Conservation (phyloP, 2,329 filamentous ascomycete genomes). For the Neodidymelliopsis sp. region DNA sequence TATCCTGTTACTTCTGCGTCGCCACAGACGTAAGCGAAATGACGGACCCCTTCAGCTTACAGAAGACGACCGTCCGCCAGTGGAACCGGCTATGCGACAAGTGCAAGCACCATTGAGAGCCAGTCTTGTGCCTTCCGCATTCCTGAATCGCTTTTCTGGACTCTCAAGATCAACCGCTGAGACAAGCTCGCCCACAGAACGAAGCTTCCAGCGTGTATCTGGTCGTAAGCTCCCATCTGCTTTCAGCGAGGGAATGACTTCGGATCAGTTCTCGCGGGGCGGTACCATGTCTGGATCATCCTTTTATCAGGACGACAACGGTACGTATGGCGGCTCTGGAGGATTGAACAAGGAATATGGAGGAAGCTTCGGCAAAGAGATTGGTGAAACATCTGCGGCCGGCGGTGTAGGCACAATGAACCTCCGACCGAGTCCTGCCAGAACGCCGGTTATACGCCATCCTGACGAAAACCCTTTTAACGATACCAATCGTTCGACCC, state of each 20-base stretch:
- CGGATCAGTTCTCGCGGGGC: slow-evolving; percentile 44
- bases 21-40: slow-evolving; percentile 54
- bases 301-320: slow-evolving; percentile 56
- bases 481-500: slow-evolving; percentile 29
- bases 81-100: slow-evolving; percentile 49
- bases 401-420: slow-evolving; percentile 37
- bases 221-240: slow-evolving; percentile 58
- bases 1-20: slow-evolving; percentile 61
- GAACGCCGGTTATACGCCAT: slow-evolving; percentile 66
- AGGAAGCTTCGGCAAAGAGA: slow-evolving; percentile 40
- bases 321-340: slow-evolving; percentile 51
- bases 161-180: slow-evolving; percentile 47
- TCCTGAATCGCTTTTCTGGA: slow-evolving; percentile 50
- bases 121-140: slow-evolving; percentile 50
- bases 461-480: slow-evolving; percentile 40
- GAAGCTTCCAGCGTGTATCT: slow-evolving; percentile 56
- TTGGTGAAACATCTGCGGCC: slow-evolving; percentile 28
- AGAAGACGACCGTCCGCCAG: slow-evolving; percentile 34
- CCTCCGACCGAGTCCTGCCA: slow-evolving; percentile 65
- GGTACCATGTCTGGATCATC: slow-evolving; percentile 49
- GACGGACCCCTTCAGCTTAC: slow-evolving; percentile 42
- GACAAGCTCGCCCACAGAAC: slow-evolving; percentile 49
- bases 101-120: slow-evolving; percentile 43
- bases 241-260: slow-evolving; percentile 58
- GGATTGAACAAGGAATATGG: slow-evolving; percentile 28